Evolutionary conservation across 768 basidiomycete species (phyloP), one percentile per base, ranked within the genome.

Genomic region (Fistulinella prunicolor): DNA sequence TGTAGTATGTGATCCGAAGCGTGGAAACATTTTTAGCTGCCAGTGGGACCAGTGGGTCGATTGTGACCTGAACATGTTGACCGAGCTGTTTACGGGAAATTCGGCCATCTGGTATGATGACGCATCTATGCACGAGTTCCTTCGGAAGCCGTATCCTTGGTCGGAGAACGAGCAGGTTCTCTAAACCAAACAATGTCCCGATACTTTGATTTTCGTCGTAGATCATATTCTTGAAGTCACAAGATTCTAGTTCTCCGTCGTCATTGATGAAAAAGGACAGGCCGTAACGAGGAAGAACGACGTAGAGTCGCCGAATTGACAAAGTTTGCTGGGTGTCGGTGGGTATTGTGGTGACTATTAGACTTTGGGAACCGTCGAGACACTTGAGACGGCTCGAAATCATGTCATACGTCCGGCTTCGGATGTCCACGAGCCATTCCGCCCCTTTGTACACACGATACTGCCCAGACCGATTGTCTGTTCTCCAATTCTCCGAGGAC

Each of bases 41-140:
- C 16, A 20, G 4, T 19, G 34, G 12, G 36, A 37, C 20, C 4
- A 6, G 12, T 28, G 36, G 4, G 36, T 37, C 20, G 21, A 37
- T 20, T 10, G 19, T 20, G 9, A 37, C 4, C 19, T 9, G 20
- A 37, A 20, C 41, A 19, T 51, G 49, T 29, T 50, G 17, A 13
- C 44, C 39, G n/a, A 50, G 32, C 4, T 4, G 3, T 12, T 38
- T 10, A 35, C 22, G 45, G 5, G 43, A 45, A 24, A 59, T 17
- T 5, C 49, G 10, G 10, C 71, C 72, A 8, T 58, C 46, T 4
- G 74, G 74, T 40, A 76, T 24, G 10, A 26, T 44, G 4, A 44
- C 9, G 12, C 42, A 22, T 14, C 23, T 36, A 7, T 3, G 23
- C 16, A 44, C 16, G 19, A 28, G 12, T 2, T 16, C 43, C 21